Evolutionary conservation across 2,329 filamentous ascomycete species (phyloP), one percentile per base, ranked within the genome.

Genomic region (Pseudocercospora pini-densiflorae): DNA sequence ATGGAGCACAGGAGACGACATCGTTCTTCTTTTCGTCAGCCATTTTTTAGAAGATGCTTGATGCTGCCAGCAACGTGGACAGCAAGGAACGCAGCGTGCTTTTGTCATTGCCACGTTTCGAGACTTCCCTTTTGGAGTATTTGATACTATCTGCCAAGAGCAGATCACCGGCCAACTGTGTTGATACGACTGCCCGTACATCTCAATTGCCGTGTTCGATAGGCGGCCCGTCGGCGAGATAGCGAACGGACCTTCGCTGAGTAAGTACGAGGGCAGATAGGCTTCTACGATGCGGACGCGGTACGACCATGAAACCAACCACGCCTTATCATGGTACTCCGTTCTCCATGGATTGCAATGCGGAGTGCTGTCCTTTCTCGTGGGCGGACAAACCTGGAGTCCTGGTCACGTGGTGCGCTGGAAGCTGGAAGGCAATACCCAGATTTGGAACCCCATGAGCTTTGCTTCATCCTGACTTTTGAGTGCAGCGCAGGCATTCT

Each of bases 11-110:
- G 23, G 60, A 62, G 31, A 62, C 49, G 16, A 55, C 36, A 21
- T 62, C 49, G 47, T 55, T n/a, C n/a, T 62, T 62, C 60, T 62
- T 62, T 29, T 62, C 60, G 49, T 62, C 49, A 23, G 60, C 29
- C 60, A 55, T 62, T 40, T 40, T 59, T 45, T 2, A n/a, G n/a
- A 21, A n/a, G 14, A 59, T 23, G 19, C 19, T 59, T 23, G 31
- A 9, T 24, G 55, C 7, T 19, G 9, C n/a, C 31, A 4, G 31
- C 7, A 21, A 16, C 12, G 40, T 23, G 31, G 14, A 40, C 8
- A 27, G 24, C 24, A 29, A 21, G 40, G 10, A 23, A 19, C 3
- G 55, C 23, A 59, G 29, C n/a, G 19, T 21, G 40, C 16, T n/a
- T 43, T 31, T 59, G 31, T 27, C 27, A 27, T 43, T 16, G 19